These are phyloP conservation scores for Chlamydomonas reinhardtii DNA, from an alignment of 163 green algal genomes.

Conservation along the genomic window DNA sequence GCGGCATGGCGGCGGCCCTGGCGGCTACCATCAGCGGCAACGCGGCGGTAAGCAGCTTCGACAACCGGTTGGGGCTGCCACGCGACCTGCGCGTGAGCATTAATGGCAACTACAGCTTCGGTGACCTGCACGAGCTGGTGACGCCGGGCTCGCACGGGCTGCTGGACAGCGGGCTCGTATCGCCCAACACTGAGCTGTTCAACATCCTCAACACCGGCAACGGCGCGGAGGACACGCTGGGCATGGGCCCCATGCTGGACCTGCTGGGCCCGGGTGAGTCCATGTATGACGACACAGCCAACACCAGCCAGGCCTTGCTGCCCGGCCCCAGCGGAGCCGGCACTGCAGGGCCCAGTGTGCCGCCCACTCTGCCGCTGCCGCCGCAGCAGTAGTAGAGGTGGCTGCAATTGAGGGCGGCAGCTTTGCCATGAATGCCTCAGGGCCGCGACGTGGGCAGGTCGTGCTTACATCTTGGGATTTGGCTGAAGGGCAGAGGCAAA, in stretches of 20 bases:
- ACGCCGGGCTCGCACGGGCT: neutral
- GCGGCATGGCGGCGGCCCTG: no score
- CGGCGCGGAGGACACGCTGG: neutral
- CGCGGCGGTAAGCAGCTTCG: neutral
- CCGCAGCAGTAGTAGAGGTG: no score
- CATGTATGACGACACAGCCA: neutral
- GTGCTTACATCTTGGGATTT: no score
- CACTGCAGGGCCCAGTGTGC: no score
- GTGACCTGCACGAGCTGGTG: neutral
- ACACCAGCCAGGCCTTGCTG: neutral
- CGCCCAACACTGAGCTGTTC: slow-evolving; percentile 9
- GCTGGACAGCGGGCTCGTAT: neutral
- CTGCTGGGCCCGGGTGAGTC: neutral
- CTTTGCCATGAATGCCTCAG: no score
- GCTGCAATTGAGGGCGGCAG: no score
- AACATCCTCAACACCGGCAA: neutral
- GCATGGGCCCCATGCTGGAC: neutral
- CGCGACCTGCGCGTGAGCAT: neutral
- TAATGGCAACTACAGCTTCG: neutral
- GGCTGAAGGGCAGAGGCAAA: no score
- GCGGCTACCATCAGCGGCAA: neutral
- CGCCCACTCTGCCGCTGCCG: no score
- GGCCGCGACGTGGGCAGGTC: no score
- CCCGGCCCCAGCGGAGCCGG: no score
- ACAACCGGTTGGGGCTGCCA: neutral